Percentiles rank a stretch among this genome's conserved stretches.
Evolutionary conservation across 345 rosid species (phyloP).

Genomic region (Populus tremula): DNA sequence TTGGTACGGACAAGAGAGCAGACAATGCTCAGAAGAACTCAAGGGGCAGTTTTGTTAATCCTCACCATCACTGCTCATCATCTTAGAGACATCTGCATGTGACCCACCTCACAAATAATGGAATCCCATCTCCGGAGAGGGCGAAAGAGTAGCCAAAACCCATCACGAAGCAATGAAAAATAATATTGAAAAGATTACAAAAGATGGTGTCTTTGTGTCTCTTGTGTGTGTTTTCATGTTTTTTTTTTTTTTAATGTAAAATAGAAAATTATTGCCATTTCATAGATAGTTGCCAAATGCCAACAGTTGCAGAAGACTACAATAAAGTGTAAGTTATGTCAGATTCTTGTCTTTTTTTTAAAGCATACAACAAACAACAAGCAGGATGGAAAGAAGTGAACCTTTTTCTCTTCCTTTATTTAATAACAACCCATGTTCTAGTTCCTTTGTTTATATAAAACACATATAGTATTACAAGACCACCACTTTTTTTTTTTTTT

Average conservation of each 20-base stretch:
- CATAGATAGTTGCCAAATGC: neutral
- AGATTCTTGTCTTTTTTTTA: slow-evolving; percentile 19
- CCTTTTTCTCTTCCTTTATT: neutral
- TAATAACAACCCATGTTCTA: slow-evolving; percentile 54
- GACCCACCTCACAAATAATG: slow-evolving; percentile 48
- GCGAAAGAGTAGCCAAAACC: neutral
- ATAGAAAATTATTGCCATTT: neutral
- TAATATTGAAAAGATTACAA: neutral
- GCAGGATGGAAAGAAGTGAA: slow-evolving; percentile 12
- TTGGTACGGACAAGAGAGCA: slow-evolving; percentile 10
- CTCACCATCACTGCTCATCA: slow-evolving; percentile 10
- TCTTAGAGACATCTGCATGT: slow-evolving; percentile 51
- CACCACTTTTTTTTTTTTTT: slow-evolving; percentile 20
- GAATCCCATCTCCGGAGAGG: neutral
- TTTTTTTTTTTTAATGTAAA: neutral
- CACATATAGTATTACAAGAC: neutral
- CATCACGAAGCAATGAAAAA: neutral
- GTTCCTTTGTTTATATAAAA: slow-evolving; percentile 33
- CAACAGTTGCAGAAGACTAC: slow-evolving; percentile 3
- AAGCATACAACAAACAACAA: neutral
- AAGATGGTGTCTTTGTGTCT: neutral
- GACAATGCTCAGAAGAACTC: neutral
- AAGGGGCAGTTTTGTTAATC: slow-evolving; percentile 11
- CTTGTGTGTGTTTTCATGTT: neutral
- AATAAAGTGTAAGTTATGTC: slow-evolving; percentile 23